Evolutionary conservation across 83 land plant species (phyloP).

Genomic region (Thuja plicata): DNA sequence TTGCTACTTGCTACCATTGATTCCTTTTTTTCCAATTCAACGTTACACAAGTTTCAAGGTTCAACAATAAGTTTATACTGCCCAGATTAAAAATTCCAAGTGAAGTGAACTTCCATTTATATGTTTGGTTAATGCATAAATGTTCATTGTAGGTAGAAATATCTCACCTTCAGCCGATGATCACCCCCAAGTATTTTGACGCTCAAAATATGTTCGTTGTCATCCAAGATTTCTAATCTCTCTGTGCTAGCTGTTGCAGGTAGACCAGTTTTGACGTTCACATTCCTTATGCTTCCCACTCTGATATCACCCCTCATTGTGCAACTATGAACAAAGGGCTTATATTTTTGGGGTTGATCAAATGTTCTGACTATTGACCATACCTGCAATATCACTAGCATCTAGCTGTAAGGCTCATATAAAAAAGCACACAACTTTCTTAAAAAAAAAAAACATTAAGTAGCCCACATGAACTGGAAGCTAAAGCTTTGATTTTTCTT

Average conservation of each 20-base stretch:
- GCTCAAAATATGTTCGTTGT: conserved; percentile 66
- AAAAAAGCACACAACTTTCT: background rate
- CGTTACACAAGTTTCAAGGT: background rate
- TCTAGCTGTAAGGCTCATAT: background rate
- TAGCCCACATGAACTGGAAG: background rate
- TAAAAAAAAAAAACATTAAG: too few species aligned
- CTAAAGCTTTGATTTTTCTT: background rate
- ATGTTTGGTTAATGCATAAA: conserved; percentile 29
- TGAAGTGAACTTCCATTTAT: background rate
- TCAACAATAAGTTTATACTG: background rate
- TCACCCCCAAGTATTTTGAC: conserved; percentile 81
- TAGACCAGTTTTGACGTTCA: conserved; percentile 70
- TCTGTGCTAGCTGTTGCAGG: conserved; percentile 86
- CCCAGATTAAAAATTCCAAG: background rate
- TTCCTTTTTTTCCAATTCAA: background rate
- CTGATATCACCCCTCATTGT: conserved; percentile 51
- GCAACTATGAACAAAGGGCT: conserved; percentile 78
- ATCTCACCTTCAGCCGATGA: conserved; percentile 64
- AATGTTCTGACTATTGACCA: conserved; percentile 89
- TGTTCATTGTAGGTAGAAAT: background rate
- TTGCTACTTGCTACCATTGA: too few species aligned
- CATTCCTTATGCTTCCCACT: conserved; percentile 69
- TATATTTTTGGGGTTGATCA: conserved; percentile 88
- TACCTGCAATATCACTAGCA: conserved; percentile 33
- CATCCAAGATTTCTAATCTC: conserved; percentile 72